A percentile compares a stretch with the other conserved stretches of the same genome.
These are phyloP conservation scores for Penicillium bialowiezense DNA, from an alignment of 495 filamentous ascomycete genomes.

Conservation along the genomic window DNA sequence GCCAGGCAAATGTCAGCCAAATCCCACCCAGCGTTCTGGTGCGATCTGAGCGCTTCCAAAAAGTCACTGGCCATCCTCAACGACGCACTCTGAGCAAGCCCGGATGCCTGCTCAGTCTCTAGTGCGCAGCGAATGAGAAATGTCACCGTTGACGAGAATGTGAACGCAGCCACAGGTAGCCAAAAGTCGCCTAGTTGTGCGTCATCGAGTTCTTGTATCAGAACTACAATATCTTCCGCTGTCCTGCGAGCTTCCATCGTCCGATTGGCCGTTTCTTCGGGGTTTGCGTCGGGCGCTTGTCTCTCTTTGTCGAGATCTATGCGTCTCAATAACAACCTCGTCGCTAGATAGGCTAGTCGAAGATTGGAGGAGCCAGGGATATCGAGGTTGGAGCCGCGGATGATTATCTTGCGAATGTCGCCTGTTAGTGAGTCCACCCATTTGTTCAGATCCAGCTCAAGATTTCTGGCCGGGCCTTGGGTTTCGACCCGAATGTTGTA, in stretches of 20 bases:
- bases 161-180: constrained; percentile 32
- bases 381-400: constrained; percentile 10
- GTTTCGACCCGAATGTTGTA: constrained; percentile 19
- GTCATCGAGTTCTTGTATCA: constrained; percentile 30
- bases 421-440: constrained; percentile 23
- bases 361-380: constrained; percentile 29
- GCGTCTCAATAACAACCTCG: constrained; percentile 24
- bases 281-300: neutral
- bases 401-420: constrained; percentile 18
- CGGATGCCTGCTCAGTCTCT: constrained; percentile 6
- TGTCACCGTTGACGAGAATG: constrained; percentile 26
- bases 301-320: constrained; percentile 18
- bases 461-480: constrained; percentile 7
- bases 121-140: constrained; percentile 31
- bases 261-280: constrained; percentile 7
- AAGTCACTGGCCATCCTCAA: constrained; percentile 17
- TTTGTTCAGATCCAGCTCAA: constrained; percentile 20
- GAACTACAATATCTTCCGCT: constrained; percentile 33
- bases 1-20: constrained; percentile 17
- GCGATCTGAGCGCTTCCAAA: constrained; percentile 4
- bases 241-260: constrained; percentile 17
- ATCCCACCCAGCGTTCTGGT: constrained; percentile 16
- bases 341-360: constrained; percentile 29
- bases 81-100: constrained; percentile 5
- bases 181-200: constrained; percentile 30